Evolutionary conservation across 2,329 filamentous ascomycete species (phyloP), one percentile per base, ranked within the genome.

Genomic region (Elsinoe australis): DNA sequence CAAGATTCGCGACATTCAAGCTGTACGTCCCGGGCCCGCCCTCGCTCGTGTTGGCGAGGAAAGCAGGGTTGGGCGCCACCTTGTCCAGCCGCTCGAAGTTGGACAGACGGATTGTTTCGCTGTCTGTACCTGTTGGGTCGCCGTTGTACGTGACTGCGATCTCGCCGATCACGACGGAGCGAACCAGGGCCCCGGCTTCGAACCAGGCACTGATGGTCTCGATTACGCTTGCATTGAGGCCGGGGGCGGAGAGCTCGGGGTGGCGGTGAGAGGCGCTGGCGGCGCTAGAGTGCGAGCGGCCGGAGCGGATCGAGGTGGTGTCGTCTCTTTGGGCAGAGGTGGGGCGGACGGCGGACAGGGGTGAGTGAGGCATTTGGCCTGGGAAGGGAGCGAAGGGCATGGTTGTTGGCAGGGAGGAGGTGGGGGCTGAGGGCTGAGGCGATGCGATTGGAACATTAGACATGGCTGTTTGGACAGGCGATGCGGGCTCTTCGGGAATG

Each of bases 31-130:
- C 89, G 3, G 83, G n/a, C n/a, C n/a, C 76, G 50, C 77, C 80
- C 7, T 83, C 79, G 1, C 73, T 61, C 1, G 76, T 72, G 56
- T 87, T 83, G 24, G 82, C 79, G 45, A 96, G 81, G 66, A 96
- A 94, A 50, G 88, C 85, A 34, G 87, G 87, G 63, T 98, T 98
- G 1, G 89, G 88, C 0, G 88, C 89, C 49, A 98, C 89, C 59
- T 87, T 88, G 59, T 96, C 92, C 4, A 98, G 75, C n/a, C 78
- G 76, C 7, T 82, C 69, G 62, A 94, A 95, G 62, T 95, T 92
- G 59, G 94, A 87, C 51, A 98, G 78, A 15, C 86, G 82, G 55
- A 96, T 83, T 1, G 71, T 82, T 58, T 89, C 76, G 1, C 64
- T 67, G 17, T 69, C 69, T 5, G 58, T 55, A 10, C 63, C 56